Percentiles rank a stretch among this genome's conserved stretches.
phyloP scores from a whole-genome alignment of 805 yeast genomes.

The Sugiyamaella smithiae region DNA sequence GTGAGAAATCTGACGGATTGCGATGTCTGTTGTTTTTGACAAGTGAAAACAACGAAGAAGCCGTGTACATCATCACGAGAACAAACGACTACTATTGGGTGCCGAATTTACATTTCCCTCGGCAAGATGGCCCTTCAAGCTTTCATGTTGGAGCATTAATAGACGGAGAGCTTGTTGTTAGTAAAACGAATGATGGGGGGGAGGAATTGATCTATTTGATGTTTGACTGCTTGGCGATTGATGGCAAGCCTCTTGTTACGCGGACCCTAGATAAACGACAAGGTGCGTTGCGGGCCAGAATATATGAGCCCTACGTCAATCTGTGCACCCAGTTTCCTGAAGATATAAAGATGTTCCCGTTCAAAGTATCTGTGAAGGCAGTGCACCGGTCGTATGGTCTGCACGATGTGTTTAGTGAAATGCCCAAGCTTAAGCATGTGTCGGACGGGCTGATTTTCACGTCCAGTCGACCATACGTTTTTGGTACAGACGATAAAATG shows the following conservation, averaged over 20 bases:
- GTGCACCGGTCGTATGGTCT: constrained; percentile 84
- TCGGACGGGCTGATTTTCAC: constrained; percentile 95
- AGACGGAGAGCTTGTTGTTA: constrained; percentile 88
- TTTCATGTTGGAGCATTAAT: constrained; percentile 85
- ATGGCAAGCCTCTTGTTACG: constrained; percentile 66
- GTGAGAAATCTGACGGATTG: constrained; percentile 94
- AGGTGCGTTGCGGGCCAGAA: constrained; percentile 69
- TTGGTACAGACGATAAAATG: constrained; percentile 83
- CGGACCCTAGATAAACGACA: constrained; percentile 76
- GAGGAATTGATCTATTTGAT: constrained; percentile 69
- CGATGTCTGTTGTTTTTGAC: constrained; percentile 68
- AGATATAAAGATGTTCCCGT: constrained; percentile 72
- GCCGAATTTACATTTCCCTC: constrained; percentile 78
- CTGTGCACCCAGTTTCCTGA: constrained; percentile 69
- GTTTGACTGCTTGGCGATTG: constrained; percentile 87
- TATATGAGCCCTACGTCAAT: constrained; percentile 77
- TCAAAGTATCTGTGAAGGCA: constrained; percentile 79
- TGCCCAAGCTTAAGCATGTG: constrained; percentile 72
- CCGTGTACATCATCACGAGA: constrained; percentile 83
- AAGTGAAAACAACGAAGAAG: constrained; percentile 71
- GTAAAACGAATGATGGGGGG: constrained; percentile 44
- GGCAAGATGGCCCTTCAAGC: constrained; percentile 44
- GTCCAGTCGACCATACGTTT: constrained; percentile 80
- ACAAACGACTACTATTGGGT: constrained; percentile 82
- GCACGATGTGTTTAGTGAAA: constrained; percentile 65